phyloP scores from a whole-genome alignment of 2,329 filamentous ascomycete genomes.

The Phyllosticta paracitricarpa region DNA sequence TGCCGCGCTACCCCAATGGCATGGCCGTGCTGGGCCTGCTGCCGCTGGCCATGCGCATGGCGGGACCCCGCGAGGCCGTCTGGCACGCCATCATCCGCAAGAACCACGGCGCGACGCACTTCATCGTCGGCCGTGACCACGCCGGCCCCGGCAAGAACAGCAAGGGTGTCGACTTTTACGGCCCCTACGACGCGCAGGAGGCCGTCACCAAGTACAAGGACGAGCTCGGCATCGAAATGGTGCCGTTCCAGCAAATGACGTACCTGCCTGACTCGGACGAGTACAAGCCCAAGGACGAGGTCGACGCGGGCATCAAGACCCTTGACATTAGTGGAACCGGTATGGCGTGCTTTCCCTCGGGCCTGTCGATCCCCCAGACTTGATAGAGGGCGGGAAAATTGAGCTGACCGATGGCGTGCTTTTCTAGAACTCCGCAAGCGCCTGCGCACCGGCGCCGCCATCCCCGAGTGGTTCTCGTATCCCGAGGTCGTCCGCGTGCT shows the following conservation, averaged over 20 bases:
- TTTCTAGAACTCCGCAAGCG: constrained; percentile 86
- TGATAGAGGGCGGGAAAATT: constrained; percentile 31
- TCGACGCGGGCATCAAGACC: constrained; percentile 72
- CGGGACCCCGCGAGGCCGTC: constrained; percentile 92
- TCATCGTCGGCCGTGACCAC: constrained; percentile 98
- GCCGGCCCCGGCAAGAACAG: constrained; percentile 97
- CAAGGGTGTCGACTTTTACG: constrained; percentile 93
- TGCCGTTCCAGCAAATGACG: constrained; percentile 99
- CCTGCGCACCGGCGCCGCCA: constrained; percentile 82
- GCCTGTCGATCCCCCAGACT: neutral
- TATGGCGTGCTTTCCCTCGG: neutral
- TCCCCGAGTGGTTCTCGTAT: constrained; percentile 99
- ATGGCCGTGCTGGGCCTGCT: constrained; percentile 96
- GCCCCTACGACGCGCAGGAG: constrained; percentile 93
- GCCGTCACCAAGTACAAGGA: constrained; percentile 93
- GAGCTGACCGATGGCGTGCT: neutral
- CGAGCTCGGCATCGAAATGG: constrained; percentile 96
- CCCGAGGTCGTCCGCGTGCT: constrained; percentile 96
- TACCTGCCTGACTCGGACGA: constrained; percentile 96
- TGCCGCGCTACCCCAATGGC: constrained; percentile 95
- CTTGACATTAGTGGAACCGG: constrained; percentile 43
- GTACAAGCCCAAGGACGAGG: constrained; percentile 88
- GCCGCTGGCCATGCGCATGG: constrained; percentile 97
- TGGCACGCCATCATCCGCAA: constrained; percentile 99
- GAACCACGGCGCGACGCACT: constrained; percentile 98